These are phyloP conservation scores for Inosperma sp. DNA, from an alignment of 768 basidiomycete species.

Conservation along the genomic window DNA sequence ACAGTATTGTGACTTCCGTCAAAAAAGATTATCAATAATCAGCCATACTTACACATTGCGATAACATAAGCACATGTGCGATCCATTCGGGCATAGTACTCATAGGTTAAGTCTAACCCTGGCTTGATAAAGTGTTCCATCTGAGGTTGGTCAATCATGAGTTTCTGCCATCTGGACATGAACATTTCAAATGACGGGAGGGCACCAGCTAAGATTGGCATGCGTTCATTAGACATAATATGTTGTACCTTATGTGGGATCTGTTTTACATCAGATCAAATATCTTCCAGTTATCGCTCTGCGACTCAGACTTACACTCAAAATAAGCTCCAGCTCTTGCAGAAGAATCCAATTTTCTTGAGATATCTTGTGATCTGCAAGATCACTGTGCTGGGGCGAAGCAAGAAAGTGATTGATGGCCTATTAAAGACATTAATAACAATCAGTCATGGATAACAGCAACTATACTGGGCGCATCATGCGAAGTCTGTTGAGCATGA, in stretches of 20 bases:
- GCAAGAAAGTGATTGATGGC: neutral
- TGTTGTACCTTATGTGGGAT: neutral
- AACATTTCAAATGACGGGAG: neutral
- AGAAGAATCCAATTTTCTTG: neutral
- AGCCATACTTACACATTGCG: neutral
- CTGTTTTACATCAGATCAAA: neutral
- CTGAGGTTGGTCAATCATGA: neutral
- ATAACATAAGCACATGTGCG: neutral
- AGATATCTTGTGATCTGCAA: neutral
- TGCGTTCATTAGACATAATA: neutral
- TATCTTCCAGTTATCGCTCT: neutral
- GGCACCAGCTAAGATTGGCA: constrained; percentile 1
- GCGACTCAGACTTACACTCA: neutral
- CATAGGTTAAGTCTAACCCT: neutral
- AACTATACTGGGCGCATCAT: neutral
- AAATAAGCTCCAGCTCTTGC: neutral
- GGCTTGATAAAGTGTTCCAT: neutral
- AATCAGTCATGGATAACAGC: neutral
- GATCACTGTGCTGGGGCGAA: neutral
- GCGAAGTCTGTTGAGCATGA: neutral
- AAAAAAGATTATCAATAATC: neutral
- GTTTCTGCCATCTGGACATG: neutral
- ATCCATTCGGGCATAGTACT: neutral
- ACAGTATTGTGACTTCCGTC: neutral
- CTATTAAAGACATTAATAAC: neutral